Evolutionary conservation across 2,329 filamentous ascomycete species (phyloP).

Genomic region (Pseudogymnoascus sp.): DNA sequence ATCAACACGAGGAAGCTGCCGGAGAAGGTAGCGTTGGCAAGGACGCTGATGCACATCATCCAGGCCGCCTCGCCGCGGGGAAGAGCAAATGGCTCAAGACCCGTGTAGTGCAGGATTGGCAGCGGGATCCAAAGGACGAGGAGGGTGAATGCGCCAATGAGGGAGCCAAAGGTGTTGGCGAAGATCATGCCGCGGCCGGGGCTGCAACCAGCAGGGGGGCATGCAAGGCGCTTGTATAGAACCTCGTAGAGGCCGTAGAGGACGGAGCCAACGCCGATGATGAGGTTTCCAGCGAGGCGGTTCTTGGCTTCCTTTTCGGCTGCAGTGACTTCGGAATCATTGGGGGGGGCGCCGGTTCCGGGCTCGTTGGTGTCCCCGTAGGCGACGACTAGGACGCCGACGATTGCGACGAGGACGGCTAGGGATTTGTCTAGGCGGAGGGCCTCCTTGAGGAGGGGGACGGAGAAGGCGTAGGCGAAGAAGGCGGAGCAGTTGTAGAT

Average conservation of each 20-base stretch:
- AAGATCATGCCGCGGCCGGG: slow-evolving; percentile 91
- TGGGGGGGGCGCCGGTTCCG: slow-evolving; percentile 34
- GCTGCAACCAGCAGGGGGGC: slow-evolving; percentile 70
- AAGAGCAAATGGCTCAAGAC: slow-evolving; percentile 75
- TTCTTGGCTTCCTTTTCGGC: slow-evolving; percentile 47
- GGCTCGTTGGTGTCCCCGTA: slow-evolving; percentile 63
- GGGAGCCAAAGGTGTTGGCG: slow-evolving; percentile 81
- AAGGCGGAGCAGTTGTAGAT: slow-evolving; percentile 99
- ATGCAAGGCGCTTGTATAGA: slow-evolving; percentile 87
- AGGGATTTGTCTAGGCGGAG: slow-evolving; percentile 77
- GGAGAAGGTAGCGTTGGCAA: slow-evolving; percentile 87
- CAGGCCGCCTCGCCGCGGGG: slow-evolving; percentile 71
- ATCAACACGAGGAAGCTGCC: slow-evolving; percentile 91
- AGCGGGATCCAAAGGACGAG: slow-evolving; percentile 86
- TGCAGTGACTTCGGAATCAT: slow-evolving; percentile 21
- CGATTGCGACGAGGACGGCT: slow-evolving; percentile 78
- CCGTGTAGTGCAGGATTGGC: slow-evolving; percentile 71
- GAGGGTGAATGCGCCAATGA: slow-evolving; percentile 83
- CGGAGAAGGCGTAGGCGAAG: slow-evolving; percentile 95
- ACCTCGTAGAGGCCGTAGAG: slow-evolving; percentile 97
- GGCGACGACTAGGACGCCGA: slow-evolving; percentile 87
- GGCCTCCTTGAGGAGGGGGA: slow-evolving; percentile 80
- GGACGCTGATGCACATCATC: slow-evolving; percentile 71
- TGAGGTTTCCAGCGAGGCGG: slow-evolving; percentile 74
- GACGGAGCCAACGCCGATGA: slow-evolving; percentile 85